A percentile compares a stretch with the other conserved stretches of the same genome.
These are phyloP conservation scores for Lipomyces mesembrius DNA, from an alignment of 805 yeast species.

Conservation along the genomic window DNA sequence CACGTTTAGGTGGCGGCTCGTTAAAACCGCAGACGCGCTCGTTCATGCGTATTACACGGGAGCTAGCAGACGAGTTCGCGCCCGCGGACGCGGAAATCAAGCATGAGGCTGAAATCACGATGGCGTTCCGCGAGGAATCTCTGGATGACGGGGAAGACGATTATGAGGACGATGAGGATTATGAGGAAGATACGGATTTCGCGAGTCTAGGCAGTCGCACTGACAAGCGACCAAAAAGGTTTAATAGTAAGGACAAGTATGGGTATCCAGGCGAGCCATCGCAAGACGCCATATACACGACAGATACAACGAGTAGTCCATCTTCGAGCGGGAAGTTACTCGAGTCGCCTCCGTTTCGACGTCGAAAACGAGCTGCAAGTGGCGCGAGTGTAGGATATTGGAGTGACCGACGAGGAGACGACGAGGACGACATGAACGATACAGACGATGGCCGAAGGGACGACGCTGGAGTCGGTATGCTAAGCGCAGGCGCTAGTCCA, in stretches of 20 bases:
- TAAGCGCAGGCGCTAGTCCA: constrained; percentile 9
- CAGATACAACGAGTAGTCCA: background rate
- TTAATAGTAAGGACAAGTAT: background rate
- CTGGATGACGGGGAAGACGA: constrained; percentile 24
- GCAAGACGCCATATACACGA: background rate
- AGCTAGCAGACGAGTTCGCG: constrained; percentile 36
- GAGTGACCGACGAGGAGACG: constrained; percentile 12
- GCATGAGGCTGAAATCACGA: constrained; percentile 39
- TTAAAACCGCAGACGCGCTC: constrained; percentile 34
- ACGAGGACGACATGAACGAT: constrained; percentile 14
- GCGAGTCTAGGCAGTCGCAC: background rate
- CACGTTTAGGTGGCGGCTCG: constrained; percentile 33
- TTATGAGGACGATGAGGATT: constrained; percentile 28
- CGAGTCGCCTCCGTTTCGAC: constrained; percentile 16
- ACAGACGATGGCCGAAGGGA: constrained; percentile 8
- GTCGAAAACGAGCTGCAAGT: background rate
- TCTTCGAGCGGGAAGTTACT: constrained; percentile 4
- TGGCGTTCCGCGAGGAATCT: constrained; percentile 32
- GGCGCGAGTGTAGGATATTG: constrained; percentile 5
- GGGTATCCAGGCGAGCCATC: background rate
- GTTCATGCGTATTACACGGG: constrained; percentile 36
- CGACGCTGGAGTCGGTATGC: background rate
- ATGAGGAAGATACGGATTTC: constrained; percentile 13
- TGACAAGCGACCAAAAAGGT: background rate
- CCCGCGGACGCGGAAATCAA: constrained; percentile 39